phyloP scores from a whole-genome alignment of 306 rosid genomes.

The Vicia villosa region DNA sequence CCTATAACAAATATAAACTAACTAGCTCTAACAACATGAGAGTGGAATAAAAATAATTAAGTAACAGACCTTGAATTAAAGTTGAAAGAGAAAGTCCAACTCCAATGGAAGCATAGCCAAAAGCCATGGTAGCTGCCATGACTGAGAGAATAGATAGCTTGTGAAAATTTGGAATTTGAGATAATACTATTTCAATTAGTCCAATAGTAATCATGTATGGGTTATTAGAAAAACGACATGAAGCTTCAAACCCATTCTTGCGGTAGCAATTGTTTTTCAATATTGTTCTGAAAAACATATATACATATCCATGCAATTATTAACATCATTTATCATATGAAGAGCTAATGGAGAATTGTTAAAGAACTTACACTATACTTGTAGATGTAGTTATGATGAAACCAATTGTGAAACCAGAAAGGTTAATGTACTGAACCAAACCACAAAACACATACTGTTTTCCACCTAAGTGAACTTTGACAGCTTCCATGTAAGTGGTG shows the following conservation, averaged over 20 bases:
- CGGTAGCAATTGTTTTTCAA: slow-evolving; percentile 49
- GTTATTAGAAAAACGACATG: slow-evolving; percentile 52
- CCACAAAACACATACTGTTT: slow-evolving; percentile 36
- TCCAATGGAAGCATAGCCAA: slow-evolving; percentile 57
- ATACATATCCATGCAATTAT: background rate
- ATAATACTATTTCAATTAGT: slow-evolving; percentile 45
- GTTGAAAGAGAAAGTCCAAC: slow-evolving; percentile 52
- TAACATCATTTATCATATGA: background rate
- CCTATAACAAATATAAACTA: too few species aligned
- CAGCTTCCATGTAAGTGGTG: slow-evolving; percentile 49
- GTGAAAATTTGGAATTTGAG: slow-evolving; percentile 62
- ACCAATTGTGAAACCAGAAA: slow-evolving; percentile 38
- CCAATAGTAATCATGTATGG: slow-evolving; percentile 62
- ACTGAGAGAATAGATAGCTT: slow-evolving; percentile 52
- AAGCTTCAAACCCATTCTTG: slow-evolving; percentile 28
- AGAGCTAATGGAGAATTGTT: background rate
- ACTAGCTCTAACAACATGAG: too few species aligned
- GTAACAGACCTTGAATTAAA: slow-evolving; percentile 41
- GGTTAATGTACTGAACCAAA: slow-evolving; percentile 35
- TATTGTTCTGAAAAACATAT: slow-evolving; percentile 48
- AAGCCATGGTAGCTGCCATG: slow-evolving; percentile 51
- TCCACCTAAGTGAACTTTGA: slow-evolving; percentile 43
- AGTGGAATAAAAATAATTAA: background rate
- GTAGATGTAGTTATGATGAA: slow-evolving; percentile 46
- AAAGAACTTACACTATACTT: slow-evolving; percentile 37